These are phyloP conservation scores for Suillus ampliporus DNA, from an alignment of 768 basidiomycete species.

Conservation along the genomic window DNA sequence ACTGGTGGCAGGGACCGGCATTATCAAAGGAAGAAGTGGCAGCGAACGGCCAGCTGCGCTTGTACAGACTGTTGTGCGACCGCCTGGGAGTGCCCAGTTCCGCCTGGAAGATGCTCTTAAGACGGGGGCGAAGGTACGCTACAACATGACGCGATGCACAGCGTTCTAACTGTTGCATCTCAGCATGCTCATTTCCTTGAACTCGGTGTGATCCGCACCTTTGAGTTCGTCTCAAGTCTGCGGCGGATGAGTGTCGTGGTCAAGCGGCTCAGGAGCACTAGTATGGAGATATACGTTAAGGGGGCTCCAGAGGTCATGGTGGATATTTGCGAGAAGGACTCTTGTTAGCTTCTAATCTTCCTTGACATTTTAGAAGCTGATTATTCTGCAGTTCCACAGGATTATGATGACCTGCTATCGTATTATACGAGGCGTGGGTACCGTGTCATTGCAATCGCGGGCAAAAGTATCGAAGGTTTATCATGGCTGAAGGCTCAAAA, in stretches of 20 bases:
- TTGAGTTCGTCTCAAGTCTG: constrained; percentile 93
- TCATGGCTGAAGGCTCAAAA: constrained; percentile 98
- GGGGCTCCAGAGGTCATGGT: constrained; percentile 99
- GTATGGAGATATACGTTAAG: constrained; percentile 98
- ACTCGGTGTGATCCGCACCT: constrained; percentile 93
- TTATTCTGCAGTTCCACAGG: constrained; percentile 76
- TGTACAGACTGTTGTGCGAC: constrained; percentile 95
- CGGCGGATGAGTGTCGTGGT: constrained; percentile 98
- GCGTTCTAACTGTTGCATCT: constrained; percentile 8
- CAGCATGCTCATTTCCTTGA: constrained; percentile 98
- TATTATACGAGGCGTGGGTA: constrained; percentile 98
- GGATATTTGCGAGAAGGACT: constrained; percentile 90
- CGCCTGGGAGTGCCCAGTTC: constrained; percentile 92
- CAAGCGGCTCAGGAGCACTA: constrained; percentile 89
- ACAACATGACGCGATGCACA: constrained; percentile 1
- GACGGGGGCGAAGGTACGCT: constrained; percentile 73
- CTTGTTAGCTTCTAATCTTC: constrained; percentile 61
- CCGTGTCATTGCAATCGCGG: constrained; percentile 97
- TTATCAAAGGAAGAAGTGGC: constrained; percentile 68
- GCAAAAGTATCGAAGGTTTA: constrained; percentile 90
- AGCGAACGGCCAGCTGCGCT: constrained; percentile 80
- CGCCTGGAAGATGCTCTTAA: constrained; percentile 92
- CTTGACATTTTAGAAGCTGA: constrained; percentile 20
- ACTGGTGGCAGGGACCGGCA: constrained; percentile 66
- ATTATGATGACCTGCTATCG: constrained; percentile 94